Percentiles rank a stretch among this genome's conserved stretches.
Conservation (phyloP, 2,329 filamentous ascomycete genomes). For the Diplodia mutila region DNA sequence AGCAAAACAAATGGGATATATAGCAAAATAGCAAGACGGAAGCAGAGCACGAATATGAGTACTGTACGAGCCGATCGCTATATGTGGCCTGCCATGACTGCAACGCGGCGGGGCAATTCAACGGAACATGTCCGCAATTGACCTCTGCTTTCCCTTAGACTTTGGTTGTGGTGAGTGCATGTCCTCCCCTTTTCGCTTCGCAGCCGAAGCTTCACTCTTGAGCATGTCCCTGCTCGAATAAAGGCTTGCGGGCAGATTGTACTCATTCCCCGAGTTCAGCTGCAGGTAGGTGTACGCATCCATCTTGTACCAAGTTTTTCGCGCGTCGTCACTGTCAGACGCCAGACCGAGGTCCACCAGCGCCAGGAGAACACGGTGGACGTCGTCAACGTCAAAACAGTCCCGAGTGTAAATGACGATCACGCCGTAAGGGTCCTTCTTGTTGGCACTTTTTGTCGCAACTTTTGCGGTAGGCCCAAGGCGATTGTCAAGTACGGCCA, state of each 20-base stretch:
- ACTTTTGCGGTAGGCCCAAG: slow-evolving; percentile 77
- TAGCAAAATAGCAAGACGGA: background rate
- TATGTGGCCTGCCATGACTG: background rate
- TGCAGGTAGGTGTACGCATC: slow-evolving; percentile 58
- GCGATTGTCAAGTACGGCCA: slow-evolving; percentile 68
- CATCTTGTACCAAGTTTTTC: slow-evolving; percentile 76
- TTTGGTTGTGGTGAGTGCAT: background rate
- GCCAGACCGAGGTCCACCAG: slow-evolving; percentile 67
- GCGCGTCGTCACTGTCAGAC: slow-evolving; percentile 34
- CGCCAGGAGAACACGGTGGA: slow-evolving; percentile 67
- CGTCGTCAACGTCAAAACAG: slow-evolving; percentile 70
- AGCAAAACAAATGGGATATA: background rate
- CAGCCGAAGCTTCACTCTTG: background rate
- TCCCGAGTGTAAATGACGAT: slow-evolving; percentile 80
- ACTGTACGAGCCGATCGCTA: background rate
- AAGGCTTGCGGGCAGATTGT: slow-evolving; percentile 48
- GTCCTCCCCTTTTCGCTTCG: slow-evolving; percentile 19
- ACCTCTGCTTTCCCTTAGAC: slow-evolving; percentile 2
- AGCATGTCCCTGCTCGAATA: slow-evolving; percentile 47
- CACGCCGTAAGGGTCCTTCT: slow-evolving; percentile 53
- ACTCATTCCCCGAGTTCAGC: slow-evolving; percentile 46
- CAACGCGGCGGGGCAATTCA: background rate
- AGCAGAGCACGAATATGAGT: background rate
- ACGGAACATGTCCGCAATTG: slow-evolving; percentile 3
- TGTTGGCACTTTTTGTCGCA: slow-evolving; percentile 54